Conservation (phyloP, 2,329 filamentous ascomycete genomes). For the Epichloe gansuensis region DNA sequence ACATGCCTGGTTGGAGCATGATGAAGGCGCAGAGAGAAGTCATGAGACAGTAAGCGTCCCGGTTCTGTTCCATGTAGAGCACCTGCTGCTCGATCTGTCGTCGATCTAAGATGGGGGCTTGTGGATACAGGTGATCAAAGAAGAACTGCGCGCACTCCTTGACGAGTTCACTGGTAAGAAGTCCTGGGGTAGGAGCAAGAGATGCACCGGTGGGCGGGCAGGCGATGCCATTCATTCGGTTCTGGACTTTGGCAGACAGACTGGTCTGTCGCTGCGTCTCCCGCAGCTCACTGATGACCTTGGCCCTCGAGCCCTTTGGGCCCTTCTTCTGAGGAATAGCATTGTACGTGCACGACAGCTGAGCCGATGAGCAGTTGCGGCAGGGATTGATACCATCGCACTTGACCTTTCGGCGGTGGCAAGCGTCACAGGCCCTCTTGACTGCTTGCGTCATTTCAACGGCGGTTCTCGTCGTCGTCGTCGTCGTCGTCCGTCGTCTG, state of each 20-base stretch:
- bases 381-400: conserved; percentile 60
- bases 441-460: conserved; percentile 36
- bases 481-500: no score
- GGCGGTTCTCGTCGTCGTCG: neutral
- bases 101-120: conserved; percentile 49
- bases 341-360: conserved; percentile 60
- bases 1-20: conserved; percentile 57
- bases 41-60: conserved; percentile 51
- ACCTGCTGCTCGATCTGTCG: conserved; percentile 44
- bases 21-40: conserved; percentile 54
- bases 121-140: conserved; percentile 52
- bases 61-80: conserved; percentile 46
- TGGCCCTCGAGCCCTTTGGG: conserved; percentile 60
- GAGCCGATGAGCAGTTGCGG: conserved; percentile 54
- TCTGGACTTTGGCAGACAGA: conserved; percentile 48
- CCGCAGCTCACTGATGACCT: conserved; percentile 61
- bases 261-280: conserved; percentile 55
- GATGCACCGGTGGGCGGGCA: conserved; percentile 33
- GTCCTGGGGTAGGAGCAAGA: conserved; percentile 42
- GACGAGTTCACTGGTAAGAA: conserved; percentile 49
- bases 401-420: conserved; percentile 62
- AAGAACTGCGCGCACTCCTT: conserved; percentile 57
- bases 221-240: conserved; percentile 42
- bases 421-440: conserved; percentile 57
- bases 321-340: conserved; percentile 66